Conservation (phyloP, 257 asterid species). For the Plectranthus barbatus region DNA sequence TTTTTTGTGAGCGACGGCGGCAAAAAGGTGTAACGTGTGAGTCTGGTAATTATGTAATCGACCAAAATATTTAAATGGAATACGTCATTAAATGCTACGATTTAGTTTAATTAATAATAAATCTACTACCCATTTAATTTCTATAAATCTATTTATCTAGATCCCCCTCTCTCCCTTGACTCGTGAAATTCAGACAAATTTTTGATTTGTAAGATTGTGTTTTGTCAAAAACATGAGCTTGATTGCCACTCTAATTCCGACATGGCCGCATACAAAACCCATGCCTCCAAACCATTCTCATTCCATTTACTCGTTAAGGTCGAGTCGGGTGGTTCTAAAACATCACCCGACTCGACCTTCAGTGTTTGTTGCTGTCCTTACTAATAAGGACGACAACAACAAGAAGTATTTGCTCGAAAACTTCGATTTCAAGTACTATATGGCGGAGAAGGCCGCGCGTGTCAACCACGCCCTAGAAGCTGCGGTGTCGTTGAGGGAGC, state of each 20-base stretch:
- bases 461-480: not conserved
- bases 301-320: not conserved
- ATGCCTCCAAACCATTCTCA: not conserved
- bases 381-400: conserved; percentile 8
- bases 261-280: not conserved
- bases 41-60: too few species aligned
- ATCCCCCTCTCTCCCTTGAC: too few species aligned
- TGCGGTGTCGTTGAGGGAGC: not conserved
- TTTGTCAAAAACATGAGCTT: not conserved
- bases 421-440: not conserved
- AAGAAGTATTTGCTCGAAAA: not conserved
- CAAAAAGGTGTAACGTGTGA: too few species aligned
- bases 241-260: not conserved
- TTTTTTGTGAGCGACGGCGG: too few species aligned
- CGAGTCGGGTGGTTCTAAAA: too few species aligned
- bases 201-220: too few species aligned
- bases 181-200: too few species aligned
- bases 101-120: too few species aligned
- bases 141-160: too few species aligned
- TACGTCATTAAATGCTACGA: too few species aligned
- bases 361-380: conserved; percentile 18
- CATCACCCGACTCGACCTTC: not conserved
- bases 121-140: too few species aligned
- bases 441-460: not conserved
- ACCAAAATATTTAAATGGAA: too few species aligned